A percentile compares a stretch with the other conserved stretches of the same genome.
These are phyloP conservation scores for Umbelopsis sp. DNA, from an alignment of 371 early-diverging fungal species.

Conservation along the genomic window DNA sequence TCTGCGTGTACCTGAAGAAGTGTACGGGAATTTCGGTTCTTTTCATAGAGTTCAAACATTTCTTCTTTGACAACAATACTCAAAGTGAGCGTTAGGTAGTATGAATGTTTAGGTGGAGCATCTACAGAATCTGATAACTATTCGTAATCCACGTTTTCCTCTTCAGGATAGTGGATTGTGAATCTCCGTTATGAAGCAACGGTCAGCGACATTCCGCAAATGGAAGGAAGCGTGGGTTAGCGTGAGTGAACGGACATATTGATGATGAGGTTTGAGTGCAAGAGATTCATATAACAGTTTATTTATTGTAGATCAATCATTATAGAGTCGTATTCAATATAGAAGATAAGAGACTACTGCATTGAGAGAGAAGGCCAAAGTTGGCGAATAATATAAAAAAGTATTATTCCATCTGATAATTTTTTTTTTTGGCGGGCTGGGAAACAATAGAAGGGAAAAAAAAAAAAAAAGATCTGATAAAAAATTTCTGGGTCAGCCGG, in stretches of 20 bases:
- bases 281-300: too few species aligned
- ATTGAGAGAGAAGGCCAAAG: not conserved
- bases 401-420: not conserved
- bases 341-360: not conserved
- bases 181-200: constrained; percentile 1
- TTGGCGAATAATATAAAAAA: not conserved
- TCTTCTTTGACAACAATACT: too few species aligned
- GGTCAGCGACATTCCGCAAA: not conserved
- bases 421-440: not conserved
- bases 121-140: constrained; percentile 3
- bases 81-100: too few species aligned
- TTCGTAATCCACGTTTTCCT: constrained; percentile 3
- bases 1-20: too few species aligned
- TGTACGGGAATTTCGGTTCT: too few species aligned
- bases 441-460: not conserved
- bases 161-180: not conserved
- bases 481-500: not conserved
- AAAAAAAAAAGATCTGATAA: constrained; percentile 4
- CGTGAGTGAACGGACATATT: not conserved
- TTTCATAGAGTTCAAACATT: too few species aligned
- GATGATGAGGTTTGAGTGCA: not conserved
- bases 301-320: too few species aligned
- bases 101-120: not conserved
- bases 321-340: too few species aligned
- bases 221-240: constrained; percentile 11